Evolutionary conservation across 1,284 basidiomycete species (phyloP).

Genomic region (Cryptococcus neoformans): DNA sequence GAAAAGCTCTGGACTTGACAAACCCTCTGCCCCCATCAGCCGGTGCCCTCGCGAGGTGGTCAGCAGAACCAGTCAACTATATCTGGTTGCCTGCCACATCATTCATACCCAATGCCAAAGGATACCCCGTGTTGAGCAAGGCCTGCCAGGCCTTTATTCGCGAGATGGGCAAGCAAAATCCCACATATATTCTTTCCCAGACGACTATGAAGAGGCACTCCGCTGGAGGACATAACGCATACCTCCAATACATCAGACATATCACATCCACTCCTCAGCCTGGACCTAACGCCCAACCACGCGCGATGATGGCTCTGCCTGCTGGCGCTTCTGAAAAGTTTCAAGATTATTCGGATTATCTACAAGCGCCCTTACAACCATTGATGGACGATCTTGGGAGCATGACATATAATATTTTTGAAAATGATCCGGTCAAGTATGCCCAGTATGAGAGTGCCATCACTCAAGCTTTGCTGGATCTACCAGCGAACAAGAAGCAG

Average conservation of each 20-base stretch:
- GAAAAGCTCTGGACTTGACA: conserved; percentile 79
- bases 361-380: conserved; percentile 95
- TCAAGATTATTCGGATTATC: conserved; percentile 83
- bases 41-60: conserved; percentile 76
- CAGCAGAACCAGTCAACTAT: conserved; percentile 83
- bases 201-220: conserved; percentile 63
- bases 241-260: conserved; percentile 84
- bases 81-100: conserved; percentile 84
- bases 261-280: conserved; percentile 63
- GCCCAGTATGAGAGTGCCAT: conserved; percentile 92
- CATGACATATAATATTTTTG: conserved; percentile 95
- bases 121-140: conserved; percentile 95
- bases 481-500: conserved; percentile 48
- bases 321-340: conserved; percentile 62
- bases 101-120: conserved; percentile 95
- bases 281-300: conserved; percentile 50
- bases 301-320: conserved; percentile 50
- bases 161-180: conserved; percentile 81
- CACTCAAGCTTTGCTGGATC: conserved; percentile 72
- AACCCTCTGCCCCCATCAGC: conserved; percentile 75
- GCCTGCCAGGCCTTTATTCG: conserved; percentile 83
- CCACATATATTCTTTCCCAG: conserved; percentile 74
- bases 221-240: conserved; percentile 79
- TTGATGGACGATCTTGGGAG: conserved; percentile 96
- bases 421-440: conserved; percentile 97